Evolutionary conservation across 2,329 filamentous ascomycete genomes (phyloP).

Genomic region (Penicillium sp.): DNA sequence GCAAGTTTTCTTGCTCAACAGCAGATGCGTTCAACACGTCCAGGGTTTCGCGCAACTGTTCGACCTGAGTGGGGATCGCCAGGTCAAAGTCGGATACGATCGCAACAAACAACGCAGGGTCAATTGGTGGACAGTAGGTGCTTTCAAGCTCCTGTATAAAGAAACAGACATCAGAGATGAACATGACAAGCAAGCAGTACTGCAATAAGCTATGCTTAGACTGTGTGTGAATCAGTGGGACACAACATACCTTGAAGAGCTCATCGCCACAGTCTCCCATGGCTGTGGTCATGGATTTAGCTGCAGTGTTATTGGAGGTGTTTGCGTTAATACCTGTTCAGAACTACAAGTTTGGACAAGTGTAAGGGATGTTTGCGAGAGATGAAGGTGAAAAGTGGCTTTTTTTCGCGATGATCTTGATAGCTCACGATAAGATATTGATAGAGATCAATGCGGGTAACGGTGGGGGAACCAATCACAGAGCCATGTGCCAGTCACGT

Average conservation of each 20-base stretch:
- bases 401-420: conserved; percentile 4
- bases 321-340: not conserved
- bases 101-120: conserved; percentile 73
- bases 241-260: conserved; percentile 2
- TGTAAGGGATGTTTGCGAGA: not conserved
- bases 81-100: conserved; percentile 75
- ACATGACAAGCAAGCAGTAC: not conserved
- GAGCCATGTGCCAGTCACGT: not conserved
- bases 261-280: not conserved
- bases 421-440: conserved; percentile 6
- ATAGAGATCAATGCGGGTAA: not conserved
- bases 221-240: not conserved
- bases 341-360: not conserved
- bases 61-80: conserved; percentile 51
- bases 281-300: not conserved
- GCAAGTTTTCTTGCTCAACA: conserved; percentile 64
- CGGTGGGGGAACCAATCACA: not conserved
- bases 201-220: not conserved
- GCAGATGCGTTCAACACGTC: conserved; percentile 66
- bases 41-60: conserved; percentile 60
- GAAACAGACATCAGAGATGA: not conserved
- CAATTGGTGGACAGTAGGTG: conserved; percentile 71
- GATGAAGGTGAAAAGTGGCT: conserved; percentile 3
- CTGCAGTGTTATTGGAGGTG: not conserved
- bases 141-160: conserved; percentile 52